phyloP scores from a whole-genome alignment of 2,329 filamentous ascomycete genomes.

The Thelonectria olida region DNA sequence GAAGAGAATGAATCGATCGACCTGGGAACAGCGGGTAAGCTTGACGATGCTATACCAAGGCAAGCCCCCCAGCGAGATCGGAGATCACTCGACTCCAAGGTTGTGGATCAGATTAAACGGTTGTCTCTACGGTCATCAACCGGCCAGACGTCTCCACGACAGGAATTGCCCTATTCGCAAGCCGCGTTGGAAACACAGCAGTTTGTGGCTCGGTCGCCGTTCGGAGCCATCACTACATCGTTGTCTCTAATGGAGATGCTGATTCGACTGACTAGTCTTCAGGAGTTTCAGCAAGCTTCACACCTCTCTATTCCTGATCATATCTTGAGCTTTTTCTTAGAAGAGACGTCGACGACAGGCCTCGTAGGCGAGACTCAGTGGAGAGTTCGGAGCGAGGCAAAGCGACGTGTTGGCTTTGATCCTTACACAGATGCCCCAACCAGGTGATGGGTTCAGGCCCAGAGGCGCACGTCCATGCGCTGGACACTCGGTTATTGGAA shows the following conservation, averaged over 20 bases:
- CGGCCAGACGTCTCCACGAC: conserved; percentile 3
- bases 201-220: conserved; percentile 54
- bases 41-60: conserved; percentile 23
- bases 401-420: conserved; percentile 63
- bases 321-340: conserved; percentile 86
- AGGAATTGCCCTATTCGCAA: conserved; percentile 1
- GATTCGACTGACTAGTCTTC: conserved; percentile 83
- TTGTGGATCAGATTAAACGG: conserved; percentile 53
- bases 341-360: conserved; percentile 64
- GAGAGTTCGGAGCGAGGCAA: conserved; percentile 56
- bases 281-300: conserved; percentile 90
- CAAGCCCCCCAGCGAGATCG: conserved; percentile 24
- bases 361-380: conserved; percentile 56
- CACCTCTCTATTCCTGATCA: conserved; percentile 93
- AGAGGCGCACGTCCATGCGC: background rate
- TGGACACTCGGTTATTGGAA: background rate
- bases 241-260: conserved; percentile 87
- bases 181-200: conserved; percentile 35
- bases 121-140: conserved; percentile 46
- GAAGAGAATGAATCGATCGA: conserved; percentile 61
- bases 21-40: conserved; percentile 43
- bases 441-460: conserved; percentile 22
- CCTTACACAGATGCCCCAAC: conserved; percentile 59
- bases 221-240: conserved; percentile 63
- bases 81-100: conserved; percentile 47